Conservation (phyloP, 2,329 filamentous ascomycete species). For the Graphilbum sp. region DNA sequence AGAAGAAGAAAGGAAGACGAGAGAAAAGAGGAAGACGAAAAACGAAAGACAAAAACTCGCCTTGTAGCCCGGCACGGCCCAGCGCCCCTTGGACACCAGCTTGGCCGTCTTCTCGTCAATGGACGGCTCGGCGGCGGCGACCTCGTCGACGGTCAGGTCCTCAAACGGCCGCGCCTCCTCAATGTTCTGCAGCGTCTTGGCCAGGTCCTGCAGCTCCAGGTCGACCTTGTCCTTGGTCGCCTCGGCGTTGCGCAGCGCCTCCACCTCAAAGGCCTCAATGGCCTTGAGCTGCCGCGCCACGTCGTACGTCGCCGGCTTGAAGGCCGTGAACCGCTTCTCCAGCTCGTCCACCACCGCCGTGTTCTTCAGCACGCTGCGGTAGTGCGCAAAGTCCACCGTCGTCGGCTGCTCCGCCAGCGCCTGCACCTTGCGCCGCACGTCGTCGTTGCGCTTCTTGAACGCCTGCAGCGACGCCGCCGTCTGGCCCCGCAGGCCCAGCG, state of each 20-base stretch:
- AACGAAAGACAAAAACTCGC: constrained; percentile 32
- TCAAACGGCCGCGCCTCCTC: constrained; percentile 91
- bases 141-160: constrained; percentile 93
- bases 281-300: constrained; percentile 88
- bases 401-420: constrained; percentile 70
- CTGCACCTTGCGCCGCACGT: constrained; percentile 86
- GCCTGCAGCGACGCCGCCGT: constrained; percentile 80
- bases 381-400: constrained; percentile 81
- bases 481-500: constrained; percentile 90
- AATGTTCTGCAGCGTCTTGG: constrained; percentile 93
- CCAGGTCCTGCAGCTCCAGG: constrained; percentile 80
- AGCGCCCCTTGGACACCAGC: constrained; percentile 94
- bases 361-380: constrained; percentile 91
- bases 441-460: constrained; percentile 99
- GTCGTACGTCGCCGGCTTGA: constrained; percentile 90
- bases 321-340: constrained; percentile 82
- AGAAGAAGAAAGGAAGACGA: constrained; percentile 24
- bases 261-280: constrained; percentile 93
- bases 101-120: constrained; percentile 94
- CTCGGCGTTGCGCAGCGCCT: constrained; percentile 93
- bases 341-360: constrained; percentile 89
- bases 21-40: background rate
- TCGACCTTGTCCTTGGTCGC: constrained; percentile 94
- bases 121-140: constrained; percentile 82
- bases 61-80: constrained; percentile 98